A percentile compares a stretch with the other conserved stretches of the same genome.
These are phyloP conservation scores for Kwoniella sp. DNA, from an alignment of 768 basidiomycete genomes.

Conservation along the genomic window DNA sequence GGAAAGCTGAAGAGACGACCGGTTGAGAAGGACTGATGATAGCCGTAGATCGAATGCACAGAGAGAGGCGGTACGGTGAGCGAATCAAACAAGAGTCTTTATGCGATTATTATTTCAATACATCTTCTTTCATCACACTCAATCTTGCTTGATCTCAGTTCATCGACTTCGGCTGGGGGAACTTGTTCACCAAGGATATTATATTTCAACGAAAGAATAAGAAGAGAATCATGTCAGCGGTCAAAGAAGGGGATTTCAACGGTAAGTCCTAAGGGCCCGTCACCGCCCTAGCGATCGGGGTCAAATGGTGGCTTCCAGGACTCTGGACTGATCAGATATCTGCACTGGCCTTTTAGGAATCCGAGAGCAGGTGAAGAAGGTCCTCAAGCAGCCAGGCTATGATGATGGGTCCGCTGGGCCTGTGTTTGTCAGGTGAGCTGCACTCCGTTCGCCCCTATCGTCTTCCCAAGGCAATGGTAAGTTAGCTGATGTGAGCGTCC, in stretches of 20 bases:
- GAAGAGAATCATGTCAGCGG: slow-evolving; percentile 29
- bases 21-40: not conserved
- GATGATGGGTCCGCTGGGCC: slow-evolving; percentile 56
- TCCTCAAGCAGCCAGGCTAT: slow-evolving; percentile 54
- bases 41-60: not conserved
- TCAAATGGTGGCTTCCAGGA: not conserved
- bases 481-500: too few relatives aligned
- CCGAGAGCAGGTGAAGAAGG: slow-evolving; percentile 47
- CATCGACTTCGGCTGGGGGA: too few relatives aligned
- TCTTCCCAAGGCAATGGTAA: too few relatives aligned
- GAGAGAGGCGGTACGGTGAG: too few relatives aligned
- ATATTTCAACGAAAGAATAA: too few relatives aligned
- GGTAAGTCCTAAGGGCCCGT: slow-evolving; percentile 22
- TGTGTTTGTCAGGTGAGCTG: slow-evolving; percentile 50
- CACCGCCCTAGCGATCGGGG: not conserved
- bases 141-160: too few relatives aligned
- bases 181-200: too few relatives aligned
- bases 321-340: not conserved
- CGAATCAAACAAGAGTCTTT: not conserved
- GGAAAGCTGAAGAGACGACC: not conserved
- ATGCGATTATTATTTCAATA: not conserved
- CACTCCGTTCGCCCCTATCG: not conserved
- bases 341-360: slow-evolving; percentile 31
- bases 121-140: not conserved
- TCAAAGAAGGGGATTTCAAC: slow-evolving; percentile 45